phyloP scores from a whole-genome alignment of 75 land plant genomes.

The Adiantum capillusveneris region DNA sequence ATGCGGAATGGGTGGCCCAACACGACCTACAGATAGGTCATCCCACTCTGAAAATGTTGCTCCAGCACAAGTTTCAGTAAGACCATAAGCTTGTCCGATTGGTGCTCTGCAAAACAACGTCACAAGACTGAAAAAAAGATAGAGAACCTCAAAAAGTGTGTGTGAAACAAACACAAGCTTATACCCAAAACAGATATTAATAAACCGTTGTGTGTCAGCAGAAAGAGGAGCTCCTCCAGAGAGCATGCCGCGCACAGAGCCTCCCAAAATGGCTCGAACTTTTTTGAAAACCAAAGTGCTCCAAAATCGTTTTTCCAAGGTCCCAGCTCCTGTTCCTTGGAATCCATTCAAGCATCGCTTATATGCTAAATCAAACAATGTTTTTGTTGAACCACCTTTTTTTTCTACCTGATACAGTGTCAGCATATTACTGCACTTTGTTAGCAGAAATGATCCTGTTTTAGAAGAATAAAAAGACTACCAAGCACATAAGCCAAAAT shows the following conservation, averaged over 20 bases:
- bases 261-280: conserved; percentile 62
- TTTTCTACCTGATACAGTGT: conserved; percentile 57
- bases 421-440: not conserved
- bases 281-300: conserved; percentile 59
- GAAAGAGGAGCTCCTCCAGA: conserved; percentile 94
- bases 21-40: conserved; percentile 75
- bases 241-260: conserved; percentile 58
- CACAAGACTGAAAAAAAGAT: not conserved
- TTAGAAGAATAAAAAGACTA: too few species aligned
- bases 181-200: conserved; percentile 83
- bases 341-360: conserved; percentile 58
- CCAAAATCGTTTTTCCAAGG: conserved; percentile 66
- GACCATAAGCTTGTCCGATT: conserved; percentile 81
- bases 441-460: not conserved
- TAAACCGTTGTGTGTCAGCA: conserved; percentile 82
- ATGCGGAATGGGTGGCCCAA: conserved; percentile 88
- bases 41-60: conserved; percentile 75
- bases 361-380: conserved; percentile 65
- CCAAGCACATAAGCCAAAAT: too few species aligned
- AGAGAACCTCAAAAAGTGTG: too few species aligned
- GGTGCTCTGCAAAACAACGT: conserved; percentile 60
- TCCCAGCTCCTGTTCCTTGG: conserved; percentile 86
- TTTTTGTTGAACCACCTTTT: conserved; percentile 70
- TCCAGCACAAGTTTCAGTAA: conserved; percentile 96
- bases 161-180: too few species aligned